Base-by-base conservation (phyloP, 2,329 filamentous ascomycete genomes). In the Diplodia corticola region DNA sequence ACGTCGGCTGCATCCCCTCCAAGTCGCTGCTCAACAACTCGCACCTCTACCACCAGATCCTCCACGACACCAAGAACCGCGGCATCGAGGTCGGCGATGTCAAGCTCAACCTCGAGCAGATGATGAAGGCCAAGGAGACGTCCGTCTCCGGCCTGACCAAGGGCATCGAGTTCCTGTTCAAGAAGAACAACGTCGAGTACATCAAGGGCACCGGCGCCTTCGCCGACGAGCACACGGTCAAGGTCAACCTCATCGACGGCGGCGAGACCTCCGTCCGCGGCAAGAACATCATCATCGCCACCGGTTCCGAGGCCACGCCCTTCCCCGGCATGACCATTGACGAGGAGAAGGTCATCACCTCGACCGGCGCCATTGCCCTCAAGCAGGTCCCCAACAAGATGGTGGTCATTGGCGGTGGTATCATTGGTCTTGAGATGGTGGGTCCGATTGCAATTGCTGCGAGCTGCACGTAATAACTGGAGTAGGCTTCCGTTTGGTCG, bases 11-110 rank as follows among this genome's bases (percentile, higher is more conserved):
- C 84, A 99, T 99, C 78, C 95, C 95, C 72, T 99, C 95, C 71
- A 99, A 99, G 84, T 97, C 95, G 69, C 92, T 99, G 73, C 91
- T 99, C 80, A 99, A 98, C 89, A 98, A 98, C 86, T 97, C 95
- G 74, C 93, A 97, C 81, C 87, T 98, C 68, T 98, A 98, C 86
- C 94, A 98, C 85, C 91, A 93, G 82, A 91, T 97, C 77, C 88
- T 96, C 69, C 94, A 99, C 84, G 95, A 99, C 84, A 94, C 93
- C 71, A 97, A 97, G 84, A 88, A 91, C 82, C 92, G 95, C 79
- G 95, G 95, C 78, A 99, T 99, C 79, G 94, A 98, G 77, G 95
- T 99, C 73, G 90, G 91, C 77, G 92, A 97, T 82, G 94, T 99
- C 76, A 96, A 96, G 82, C 89, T 99, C 77, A 97, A 99, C 85